Evolutionary conservation across 208 protist genomes (phyloP).

Genomic region (Herpetomonas samuelpessoai): DNA sequence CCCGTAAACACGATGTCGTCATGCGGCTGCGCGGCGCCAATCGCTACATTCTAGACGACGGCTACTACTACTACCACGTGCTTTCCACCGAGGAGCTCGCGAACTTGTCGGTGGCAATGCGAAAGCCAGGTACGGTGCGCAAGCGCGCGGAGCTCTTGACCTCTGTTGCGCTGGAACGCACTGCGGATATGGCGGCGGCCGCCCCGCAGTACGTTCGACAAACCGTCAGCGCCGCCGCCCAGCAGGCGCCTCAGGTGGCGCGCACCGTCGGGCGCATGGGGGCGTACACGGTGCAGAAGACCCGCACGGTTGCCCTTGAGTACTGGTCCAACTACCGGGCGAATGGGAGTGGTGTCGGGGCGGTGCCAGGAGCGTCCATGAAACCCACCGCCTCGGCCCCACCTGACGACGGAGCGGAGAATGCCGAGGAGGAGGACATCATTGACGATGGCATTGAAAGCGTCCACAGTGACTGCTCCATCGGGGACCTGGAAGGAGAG

Average conservation of each 20-base stretch:
- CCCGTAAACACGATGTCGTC: slow-evolving; percentile 32
- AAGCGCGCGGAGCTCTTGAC: slow-evolving; percentile 46
- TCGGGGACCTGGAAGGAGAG: too few species aligned
- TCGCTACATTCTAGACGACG: slow-evolving; percentile 51
- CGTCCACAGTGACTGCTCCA: too few species aligned
- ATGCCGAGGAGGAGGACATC: too few species aligned
- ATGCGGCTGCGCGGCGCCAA: slow-evolving; percentile 41
- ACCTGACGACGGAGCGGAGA: too few species aligned
- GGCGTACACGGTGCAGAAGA: slow-evolving; percentile 23
- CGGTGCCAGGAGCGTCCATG: too few species aligned
- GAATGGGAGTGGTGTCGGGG: too few species aligned
- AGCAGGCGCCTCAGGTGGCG: slow-evolving; percentile 29
- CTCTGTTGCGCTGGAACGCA: slow-evolving; percentile 42
- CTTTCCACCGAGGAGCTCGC: slow-evolving; percentile 39
- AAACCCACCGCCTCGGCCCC: too few species aligned
- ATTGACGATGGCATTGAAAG: too few species aligned
- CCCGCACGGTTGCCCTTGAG: slow-evolving; percentile 22
- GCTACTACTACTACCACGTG: slow-evolving; percentile 57
- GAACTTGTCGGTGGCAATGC: slow-evolving; percentile 32
- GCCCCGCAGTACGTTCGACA: slow-evolving; percentile 24
- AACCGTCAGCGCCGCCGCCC: slow-evolving; percentile 20
- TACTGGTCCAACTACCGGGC: slow-evolving; percentile 20
- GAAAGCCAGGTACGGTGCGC: slow-evolving; percentile 39
- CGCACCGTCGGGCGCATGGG: slow-evolving; percentile 25
- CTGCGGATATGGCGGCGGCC: slow-evolving; percentile 26